Evolutionary conservation across 2,329 filamentous ascomycete species (phyloP), one percentile per base, ranked within the genome.

Genomic region (Cryphonectria carpinicola): DNA sequence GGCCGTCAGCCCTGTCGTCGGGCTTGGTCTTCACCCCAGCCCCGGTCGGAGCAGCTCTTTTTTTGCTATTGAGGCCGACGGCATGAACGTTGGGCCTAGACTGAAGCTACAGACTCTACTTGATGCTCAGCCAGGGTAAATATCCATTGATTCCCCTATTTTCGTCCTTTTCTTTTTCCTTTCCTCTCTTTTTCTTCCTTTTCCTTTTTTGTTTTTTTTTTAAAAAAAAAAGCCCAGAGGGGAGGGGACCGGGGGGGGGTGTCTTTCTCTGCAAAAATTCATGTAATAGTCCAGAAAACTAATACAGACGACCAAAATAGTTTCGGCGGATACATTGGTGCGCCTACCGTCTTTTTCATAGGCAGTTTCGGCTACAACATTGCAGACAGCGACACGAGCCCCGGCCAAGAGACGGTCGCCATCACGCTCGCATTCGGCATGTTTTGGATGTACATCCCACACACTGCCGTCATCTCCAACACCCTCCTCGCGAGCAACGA

Each of bases 401-500:
- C 76, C 0, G 75, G 75, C 0, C 71, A 75, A 73, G 76, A 76
- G 69, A 73, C 73, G 11, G 73, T 62, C 0, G 65, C 67, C 2
- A 49, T 66, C 25, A 66, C 60, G n/a, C 65, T 69, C 6, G 62
- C 56, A 2, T 71, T 71, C 25, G 60, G 68, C 4, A 39, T 65
- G 73, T 71, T 67, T 65, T 73, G 66, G 28, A 73, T 73, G 76
- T 76, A 72, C 1, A 76, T 78, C 13, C 76, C 76, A 0, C 77
- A 78, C 22, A 75, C 77, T 25, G 73, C 76, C 56, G 76, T 78
- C 22, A 58, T 78, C 35, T 75, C 75, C 0, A 74, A 60, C 69
- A 75, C 54, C 6, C 61, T 78, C 37, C 72, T 78, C 10, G 76
- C 77, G 2, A 75, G 76, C 10, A 78, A 78, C 71, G 78, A 78